phyloP scores from a whole-genome alignment of 441 rosid species.

The Populus hybrid region DNA sequence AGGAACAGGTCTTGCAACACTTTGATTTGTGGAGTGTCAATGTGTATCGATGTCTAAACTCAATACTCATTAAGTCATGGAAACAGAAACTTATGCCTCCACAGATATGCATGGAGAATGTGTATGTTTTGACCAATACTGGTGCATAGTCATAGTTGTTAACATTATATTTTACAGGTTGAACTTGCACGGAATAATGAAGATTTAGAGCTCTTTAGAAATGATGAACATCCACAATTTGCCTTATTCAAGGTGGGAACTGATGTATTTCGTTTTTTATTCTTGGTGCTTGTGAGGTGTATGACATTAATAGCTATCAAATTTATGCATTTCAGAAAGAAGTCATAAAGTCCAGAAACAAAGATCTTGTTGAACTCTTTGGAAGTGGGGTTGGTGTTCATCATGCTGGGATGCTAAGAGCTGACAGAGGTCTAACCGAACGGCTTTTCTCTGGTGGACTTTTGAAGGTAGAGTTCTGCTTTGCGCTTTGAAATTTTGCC shows the following conservation, averaged over 20 bases:
- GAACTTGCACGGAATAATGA: conserved; percentile 77
- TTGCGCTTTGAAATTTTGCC: conserved; percentile 18
- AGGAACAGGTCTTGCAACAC: no score
- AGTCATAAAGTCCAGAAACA: conserved; percentile 92
- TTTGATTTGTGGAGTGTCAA: no score
- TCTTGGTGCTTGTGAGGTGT: conserved; percentile 1
- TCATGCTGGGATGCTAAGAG: conserved; percentile 98
- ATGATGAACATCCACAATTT: conserved; percentile 75
- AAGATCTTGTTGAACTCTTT: conserved; percentile 84
- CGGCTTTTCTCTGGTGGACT: conserved; percentile 89
- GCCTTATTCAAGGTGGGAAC: conserved; percentile 57
- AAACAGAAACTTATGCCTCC: neutral
- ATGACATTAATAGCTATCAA: conserved; percentile 12
- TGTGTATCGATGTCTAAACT: no score
- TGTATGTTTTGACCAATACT: conserved; percentile 2
- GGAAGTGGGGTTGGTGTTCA: conserved; percentile 82
- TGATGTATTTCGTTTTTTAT: neutral
- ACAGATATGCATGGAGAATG: neutral
- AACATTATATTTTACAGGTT: conserved; percentile 45
- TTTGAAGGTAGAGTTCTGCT: conserved; percentile 59
- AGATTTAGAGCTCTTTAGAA: conserved; percentile 59
- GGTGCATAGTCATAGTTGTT: neutral
- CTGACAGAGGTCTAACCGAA: conserved; percentile 96
- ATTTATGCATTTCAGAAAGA: conserved; percentile 64
- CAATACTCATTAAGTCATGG: no score